Percentiles rank a stretch among this genome's conserved stretches.
phyloP scores from a whole-genome alignment of 2,329 filamentous ascomycete genomes.

The Pleomassaria siparia region DNA sequence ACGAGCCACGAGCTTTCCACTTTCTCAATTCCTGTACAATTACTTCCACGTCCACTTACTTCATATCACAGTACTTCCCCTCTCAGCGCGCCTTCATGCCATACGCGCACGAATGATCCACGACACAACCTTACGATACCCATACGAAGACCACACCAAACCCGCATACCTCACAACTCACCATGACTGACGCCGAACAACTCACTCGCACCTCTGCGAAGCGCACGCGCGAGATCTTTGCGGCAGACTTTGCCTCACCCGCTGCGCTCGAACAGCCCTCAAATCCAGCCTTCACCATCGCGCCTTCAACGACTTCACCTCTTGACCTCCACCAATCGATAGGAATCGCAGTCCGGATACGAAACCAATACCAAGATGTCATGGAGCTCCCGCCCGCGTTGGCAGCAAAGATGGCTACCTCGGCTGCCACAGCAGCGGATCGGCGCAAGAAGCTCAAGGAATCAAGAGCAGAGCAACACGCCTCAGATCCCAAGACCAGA shows the following conservation, averaged over 20 bases:
- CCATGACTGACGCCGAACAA: conserved; percentile 14
- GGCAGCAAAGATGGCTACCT: conserved; percentile 74
- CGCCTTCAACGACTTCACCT: conserved; percentile 49
- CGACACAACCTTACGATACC: background rate
- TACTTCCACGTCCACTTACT: background rate
- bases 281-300: conserved; percentile 44
- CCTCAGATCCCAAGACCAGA: conserved; percentile 58
- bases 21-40: background rate
- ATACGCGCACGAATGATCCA: background rate
- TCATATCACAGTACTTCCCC: background rate
- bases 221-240: conserved; percentile 57
- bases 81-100: background rate
- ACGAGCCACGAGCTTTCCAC: background rate
- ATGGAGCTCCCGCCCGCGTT: conserved; percentile 75
- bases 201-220: conserved; percentile 52
- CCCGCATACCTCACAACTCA: background rate
- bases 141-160: background rate
- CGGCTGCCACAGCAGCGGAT: conserved; percentile 57
- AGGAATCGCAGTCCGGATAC: conserved; percentile 60
- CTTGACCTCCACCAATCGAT: conserved; percentile 48
- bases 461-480: conserved; percentile 50
- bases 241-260: conserved; percentile 52
- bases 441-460: conserved; percentile 64
- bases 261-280: conserved; percentile 45
- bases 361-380: conserved; percentile 75